These are phyloP conservation scores for Verticillium dahliae DNA, from an alignment of 2,329 filamentous ascomycete genomes.

Conservation along the genomic window DNA sequence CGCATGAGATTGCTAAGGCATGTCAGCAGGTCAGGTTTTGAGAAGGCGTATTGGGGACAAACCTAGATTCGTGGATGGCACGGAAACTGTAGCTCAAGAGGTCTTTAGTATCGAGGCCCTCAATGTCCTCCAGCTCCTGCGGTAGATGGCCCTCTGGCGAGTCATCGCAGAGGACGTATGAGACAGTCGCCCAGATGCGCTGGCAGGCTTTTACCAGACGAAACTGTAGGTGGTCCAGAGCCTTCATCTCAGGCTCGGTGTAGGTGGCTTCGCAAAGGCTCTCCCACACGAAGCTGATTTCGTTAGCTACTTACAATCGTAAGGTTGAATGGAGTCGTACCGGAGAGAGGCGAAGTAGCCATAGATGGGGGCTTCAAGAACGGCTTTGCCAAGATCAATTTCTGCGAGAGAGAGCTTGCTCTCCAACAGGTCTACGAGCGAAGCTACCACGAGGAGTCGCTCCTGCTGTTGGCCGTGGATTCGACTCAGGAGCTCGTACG, in stretches of 20 bases:
- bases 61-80: slow-evolving; percentile 91
- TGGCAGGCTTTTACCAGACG: slow-evolving; percentile 55
- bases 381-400: slow-evolving; percentile 58
- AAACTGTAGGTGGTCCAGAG: slow-evolving; percentile 36
- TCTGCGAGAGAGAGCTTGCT: slow-evolving; percentile 57
- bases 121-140: slow-evolving; percentile 65
- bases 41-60: slow-evolving; percentile 11
- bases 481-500: slow-evolving; percentile 62
- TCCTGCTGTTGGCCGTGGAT: slow-evolving; percentile 39
- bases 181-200: slow-evolving; percentile 71
- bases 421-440: slow-evolving; percentile 56
- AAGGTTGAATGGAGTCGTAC: slow-evolving; percentile 24
- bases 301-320: neutral
- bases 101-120: slow-evolving; percentile 76
- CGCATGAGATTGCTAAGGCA: slow-evolving; percentile 61
- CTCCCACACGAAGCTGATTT: slow-evolving; percentile 44
- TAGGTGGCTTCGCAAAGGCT: slow-evolving; percentile 37
- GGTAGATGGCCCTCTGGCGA: slow-evolving; percentile 85
- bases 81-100: slow-evolving; percentile 92
- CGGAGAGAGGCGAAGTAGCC: slow-evolving; percentile 62
- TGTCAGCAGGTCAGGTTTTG: neutral
- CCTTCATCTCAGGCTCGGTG: slow-evolving; percentile 24
- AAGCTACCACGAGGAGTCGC: slow-evolving; percentile 45
- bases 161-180: slow-evolving; percentile 79
- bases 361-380: slow-evolving; percentile 61